These are phyloP conservation scores for Talaromyces albobiverticillius DNA, from an alignment of 2,329 filamentous ascomycete species.

Conservation along the genomic window DNA sequence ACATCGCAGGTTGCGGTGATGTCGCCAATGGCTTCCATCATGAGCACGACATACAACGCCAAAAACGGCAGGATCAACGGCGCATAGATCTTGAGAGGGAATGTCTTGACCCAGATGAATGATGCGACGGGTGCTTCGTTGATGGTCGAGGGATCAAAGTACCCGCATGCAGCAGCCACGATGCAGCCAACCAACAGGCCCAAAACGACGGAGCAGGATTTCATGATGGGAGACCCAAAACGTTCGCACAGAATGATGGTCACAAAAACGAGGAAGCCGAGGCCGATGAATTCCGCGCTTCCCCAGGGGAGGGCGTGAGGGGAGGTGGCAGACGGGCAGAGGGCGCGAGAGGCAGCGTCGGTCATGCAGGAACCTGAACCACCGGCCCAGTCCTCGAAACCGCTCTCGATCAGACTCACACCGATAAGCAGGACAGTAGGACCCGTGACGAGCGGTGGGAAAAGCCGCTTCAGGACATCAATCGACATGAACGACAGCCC, in stretches of 20 bases:
- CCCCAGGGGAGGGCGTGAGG: constrained; percentile 63
- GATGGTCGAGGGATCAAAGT: constrained; percentile 61
- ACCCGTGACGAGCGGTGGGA: constrained; percentile 67
- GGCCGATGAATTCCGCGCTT: constrained; percentile 62
- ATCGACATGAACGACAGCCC: constrained; percentile 63
- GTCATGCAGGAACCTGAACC: constrained; percentile 51
- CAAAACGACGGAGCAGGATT: constrained; percentile 63
- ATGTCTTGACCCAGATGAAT: constrained; percentile 71
- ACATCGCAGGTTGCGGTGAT: constrained; percentile 68
- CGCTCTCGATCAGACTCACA: constrained; percentile 60
- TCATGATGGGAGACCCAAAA: constrained; percentile 70
- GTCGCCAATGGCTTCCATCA: constrained; percentile 67
- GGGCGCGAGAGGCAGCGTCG: constrained; percentile 47
- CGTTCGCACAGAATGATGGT: constrained; percentile 67
- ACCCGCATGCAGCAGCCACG: constrained; percentile 63
- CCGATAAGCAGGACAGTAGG: constrained; percentile 67
- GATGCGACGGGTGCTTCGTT: constrained; percentile 59
- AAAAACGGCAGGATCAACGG: constrained; percentile 64
- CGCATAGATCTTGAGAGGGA: constrained; percentile 63
- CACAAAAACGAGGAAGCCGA: constrained; percentile 66
- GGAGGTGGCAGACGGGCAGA: constrained; percentile 59
- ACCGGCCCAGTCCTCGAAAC: constrained; percentile 68
- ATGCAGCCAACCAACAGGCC: constrained; percentile 66
- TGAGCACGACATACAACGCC: constrained; percentile 58
- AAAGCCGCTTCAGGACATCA: constrained; percentile 58